These are phyloP conservation scores for Picea glauca DNA, from an alignment of 75 land plant species.

Conservation along the genomic window DNA sequence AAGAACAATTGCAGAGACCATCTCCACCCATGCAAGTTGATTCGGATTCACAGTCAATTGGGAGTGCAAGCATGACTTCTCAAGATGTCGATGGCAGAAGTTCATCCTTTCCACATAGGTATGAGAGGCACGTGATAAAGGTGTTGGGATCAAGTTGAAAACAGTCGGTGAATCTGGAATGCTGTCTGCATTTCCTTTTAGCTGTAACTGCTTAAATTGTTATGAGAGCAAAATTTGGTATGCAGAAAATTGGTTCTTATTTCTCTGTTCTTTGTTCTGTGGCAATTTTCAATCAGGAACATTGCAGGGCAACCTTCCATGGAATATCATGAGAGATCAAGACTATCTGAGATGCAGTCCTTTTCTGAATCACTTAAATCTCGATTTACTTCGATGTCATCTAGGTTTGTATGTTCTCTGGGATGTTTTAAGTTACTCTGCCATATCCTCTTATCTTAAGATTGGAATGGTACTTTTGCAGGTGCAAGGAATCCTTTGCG, in stretches of 20 bases:
- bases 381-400: slow-evolving; percentile 68
- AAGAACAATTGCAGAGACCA: slow-evolving; percentile 18
- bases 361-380: slow-evolving; percentile 87
- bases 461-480: slow-evolving; percentile 14
- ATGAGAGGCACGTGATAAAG: not conserved
- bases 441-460: not conserved
- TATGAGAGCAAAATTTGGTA: not conserved
- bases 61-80: not conserved
- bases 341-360: slow-evolving; percentile 79
- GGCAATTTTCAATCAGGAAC: slow-evolving; percentile 17
- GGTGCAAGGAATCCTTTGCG: slow-evolving; percentile 83
- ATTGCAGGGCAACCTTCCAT: slow-evolving; percentile 32
- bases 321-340: slow-evolving; percentile 42
- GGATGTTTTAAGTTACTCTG: not conserved
- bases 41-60: not conserved
- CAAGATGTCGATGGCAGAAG: no score
- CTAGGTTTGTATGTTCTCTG: slow-evolving; percentile 51
- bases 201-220: not conserved
- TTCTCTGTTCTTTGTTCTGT: not conserved
- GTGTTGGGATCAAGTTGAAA: not conserved
- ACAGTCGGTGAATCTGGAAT: not conserved
- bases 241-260: not conserved
- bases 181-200: not conserved
- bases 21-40: slow-evolving; percentile 1
- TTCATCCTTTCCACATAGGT: not conserved